Evolutionary conservation across 192 early-diverging fungal genomes (phyloP), one percentile per base, ranked within the genome.

Genomic region (Gigaspora rosea): DNA sequence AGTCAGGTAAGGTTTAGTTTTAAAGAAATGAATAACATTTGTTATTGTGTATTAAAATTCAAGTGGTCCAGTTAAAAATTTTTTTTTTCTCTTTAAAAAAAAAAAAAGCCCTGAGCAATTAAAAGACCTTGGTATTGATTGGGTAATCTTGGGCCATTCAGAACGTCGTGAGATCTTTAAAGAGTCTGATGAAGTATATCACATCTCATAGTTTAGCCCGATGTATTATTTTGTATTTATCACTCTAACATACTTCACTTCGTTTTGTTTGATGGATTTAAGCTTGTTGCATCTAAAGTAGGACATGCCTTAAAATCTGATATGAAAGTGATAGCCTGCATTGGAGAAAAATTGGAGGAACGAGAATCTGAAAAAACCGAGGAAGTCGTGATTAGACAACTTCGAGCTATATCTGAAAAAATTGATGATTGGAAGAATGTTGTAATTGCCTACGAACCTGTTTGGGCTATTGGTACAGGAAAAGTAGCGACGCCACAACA

Each of bases 381-480:
- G 82, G 88, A 91, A 11, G 94, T 98, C 36, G 90, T 95, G 54
- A 90, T 92, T 87, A 86, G 93, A 69, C 98, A 99, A 88, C 88
- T 98, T 64, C 87, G 89, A 81, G 95, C 94, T 56, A 92, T 97
- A 71, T 88, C 91, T 78, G 86, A 88, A 68, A 85, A 87, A 56
- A 79, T 97, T 78, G 81, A 82, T 58, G 94, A 98, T 87, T 99
- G 97, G 98, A 84, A 84, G 64, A 89, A 95, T 81, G 89, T 99
- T 77, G 97, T 98, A 15, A 88, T 99, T 86, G 98, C 98, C 78
- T 99, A 99, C 85, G 98, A 99, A 88, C 98, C 98, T 69, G 98
- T 99, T 71, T 99, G 98, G 98, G 98, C 98, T 48, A 98, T 99
- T 79, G 97, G 98, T 66, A 99, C 98, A 20, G 98, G 98, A 77